Evolutionary conservation across 169 alveolate genomes (phyloP), one percentile per base, ranked within the genome.

Genomic region (Condylostoma magnum): DNA sequence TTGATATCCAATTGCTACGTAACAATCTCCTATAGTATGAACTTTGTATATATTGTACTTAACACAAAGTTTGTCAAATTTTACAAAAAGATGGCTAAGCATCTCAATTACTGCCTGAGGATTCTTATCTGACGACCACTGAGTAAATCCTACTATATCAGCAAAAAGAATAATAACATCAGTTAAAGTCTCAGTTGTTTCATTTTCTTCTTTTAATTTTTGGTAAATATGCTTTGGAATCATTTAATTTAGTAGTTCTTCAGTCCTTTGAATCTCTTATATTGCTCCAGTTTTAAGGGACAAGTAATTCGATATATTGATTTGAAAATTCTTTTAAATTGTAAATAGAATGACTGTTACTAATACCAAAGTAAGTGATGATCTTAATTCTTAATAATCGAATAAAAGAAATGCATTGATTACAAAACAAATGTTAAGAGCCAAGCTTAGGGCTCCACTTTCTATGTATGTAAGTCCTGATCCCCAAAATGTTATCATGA

Each of bases 21-120:
- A 98, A 46, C 99, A 99, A 80, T 98, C 99, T 2, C 99, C 99
- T 20, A 98, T 98, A 0, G 99, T 97, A 77, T 98, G 98, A 0
- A 98, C 95, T 86, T 96, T 97, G 85, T 92, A 97, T 15, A 96
- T 95, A 20, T 97, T 95, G 66, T 94, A 90, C 63, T 90, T 90
- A 27, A 97, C 93, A 70, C 98, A 93, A 69, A 95, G 92, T 47
- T 95, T 83, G 83, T 97, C 99, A 82, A 97, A 96, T 56, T 92
- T 86, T 44, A 98, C 93, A 78, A 96, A 97, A 50, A 97, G 76
- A 53, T 90, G 93, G 65, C 95, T 94, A 28, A 97, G 80, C 85
- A 97, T 84, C 25, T 89, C 86, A 27, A 97, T 95, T 0, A 96
- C 98, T 67, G 89, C 92, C 57, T 83, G 86, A 4, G 96, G 95